These are phyloP conservation scores for Camellia granthamiana DNA, from an alignment of 148 eudicot genomes.

Conservation along the genomic window DNA sequence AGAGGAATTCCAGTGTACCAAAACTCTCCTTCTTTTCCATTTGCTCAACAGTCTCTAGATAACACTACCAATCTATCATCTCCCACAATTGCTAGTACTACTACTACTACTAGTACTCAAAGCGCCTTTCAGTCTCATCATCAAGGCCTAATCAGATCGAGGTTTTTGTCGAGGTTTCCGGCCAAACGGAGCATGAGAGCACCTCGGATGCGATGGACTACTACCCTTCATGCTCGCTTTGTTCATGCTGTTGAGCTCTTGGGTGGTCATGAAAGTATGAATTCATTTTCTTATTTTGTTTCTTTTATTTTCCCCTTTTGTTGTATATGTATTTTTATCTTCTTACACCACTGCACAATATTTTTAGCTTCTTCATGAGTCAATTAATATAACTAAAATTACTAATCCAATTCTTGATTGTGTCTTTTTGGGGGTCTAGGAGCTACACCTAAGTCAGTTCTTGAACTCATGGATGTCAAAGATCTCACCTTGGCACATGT, in stretches of 20 bases:
- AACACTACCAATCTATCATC: slow-evolving; percentile 22
- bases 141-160: slow-evolving; percentile 52
- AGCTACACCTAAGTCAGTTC: slow-evolving; percentile 95
- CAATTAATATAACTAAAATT: too few species aligned
- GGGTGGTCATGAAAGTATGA: slow-evolving; percentile 95
- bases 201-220: slow-evolving; percentile 96
- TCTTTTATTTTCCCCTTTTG: background rate
- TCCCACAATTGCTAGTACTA: slow-evolving; percentile 10
- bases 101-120: slow-evolving; percentile 5
- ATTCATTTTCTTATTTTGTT: background rate
- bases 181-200: slow-evolving; percentile 88
- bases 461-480: slow-evolving; percentile 98
- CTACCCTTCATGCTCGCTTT: slow-evolving; percentile 85
- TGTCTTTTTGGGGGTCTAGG: slow-evolving; percentile 39
- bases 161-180: slow-evolving; percentile 73
- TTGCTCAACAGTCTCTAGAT: slow-evolving; percentile 19
- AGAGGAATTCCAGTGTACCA: slow-evolving; percentile 88
- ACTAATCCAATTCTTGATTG: background rate
- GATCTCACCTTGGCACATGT: slow-evolving; percentile 98
- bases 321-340: background rate
- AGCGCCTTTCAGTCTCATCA: slow-evolving; percentile 18
- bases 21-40: slow-evolving; percentile 52
- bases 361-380: background rate
- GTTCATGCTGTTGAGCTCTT: slow-evolving; percentile 97
- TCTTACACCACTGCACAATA: background rate